Conservation (phyloP, 139 green algal species). For the Mesotaenium endlicherianum region DNA sequence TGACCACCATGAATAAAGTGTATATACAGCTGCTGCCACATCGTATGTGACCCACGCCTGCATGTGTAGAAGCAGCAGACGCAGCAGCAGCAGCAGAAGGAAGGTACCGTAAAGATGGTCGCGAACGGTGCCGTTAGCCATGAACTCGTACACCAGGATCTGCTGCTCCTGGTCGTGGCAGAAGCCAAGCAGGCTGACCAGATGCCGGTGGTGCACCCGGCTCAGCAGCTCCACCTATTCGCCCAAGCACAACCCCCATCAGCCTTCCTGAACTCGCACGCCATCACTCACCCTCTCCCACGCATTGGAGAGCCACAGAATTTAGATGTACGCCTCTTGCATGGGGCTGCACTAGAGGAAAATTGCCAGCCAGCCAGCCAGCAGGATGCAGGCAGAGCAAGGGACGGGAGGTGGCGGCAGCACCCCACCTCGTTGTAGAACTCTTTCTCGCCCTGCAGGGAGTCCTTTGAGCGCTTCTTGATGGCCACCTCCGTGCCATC, state of each 20-base stretch:
- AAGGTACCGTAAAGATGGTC: conserved; percentile 43
- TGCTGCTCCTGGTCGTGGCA: conserved; percentile 27
- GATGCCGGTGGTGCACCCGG: conserved; percentile 37
- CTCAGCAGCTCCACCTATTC: conserved; percentile 36
- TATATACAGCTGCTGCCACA: too few relatives aligned
- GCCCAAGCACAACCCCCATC: not conserved
- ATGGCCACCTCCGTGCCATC: conserved; percentile 15
- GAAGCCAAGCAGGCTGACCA: conserved; percentile 35
- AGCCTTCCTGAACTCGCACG: too few relatives aligned
- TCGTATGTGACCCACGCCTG: too few relatives aligned
- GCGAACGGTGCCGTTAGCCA: conserved; percentile 11
- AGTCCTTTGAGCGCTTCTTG: conserved; percentile 17
- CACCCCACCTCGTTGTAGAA: conserved; percentile 41
- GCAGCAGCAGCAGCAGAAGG: too few relatives aligned
- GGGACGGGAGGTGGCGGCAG: not conserved
- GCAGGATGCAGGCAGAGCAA: not conserved
- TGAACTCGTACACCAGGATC: conserved; percentile 45
- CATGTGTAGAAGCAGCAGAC: too few relatives aligned
- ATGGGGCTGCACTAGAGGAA: not conserved
- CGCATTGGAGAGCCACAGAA: too few relatives aligned
- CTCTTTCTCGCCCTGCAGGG: conserved; percentile 40
- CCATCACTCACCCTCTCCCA: too few relatives aligned
- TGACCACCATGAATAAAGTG: too few relatives aligned
- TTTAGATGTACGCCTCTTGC: too few relatives aligned
- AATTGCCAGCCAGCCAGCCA: not conserved